Conservation (phyloP, 2,329 filamentous ascomycete genomes). For the Xylaria sp. region DNA sequence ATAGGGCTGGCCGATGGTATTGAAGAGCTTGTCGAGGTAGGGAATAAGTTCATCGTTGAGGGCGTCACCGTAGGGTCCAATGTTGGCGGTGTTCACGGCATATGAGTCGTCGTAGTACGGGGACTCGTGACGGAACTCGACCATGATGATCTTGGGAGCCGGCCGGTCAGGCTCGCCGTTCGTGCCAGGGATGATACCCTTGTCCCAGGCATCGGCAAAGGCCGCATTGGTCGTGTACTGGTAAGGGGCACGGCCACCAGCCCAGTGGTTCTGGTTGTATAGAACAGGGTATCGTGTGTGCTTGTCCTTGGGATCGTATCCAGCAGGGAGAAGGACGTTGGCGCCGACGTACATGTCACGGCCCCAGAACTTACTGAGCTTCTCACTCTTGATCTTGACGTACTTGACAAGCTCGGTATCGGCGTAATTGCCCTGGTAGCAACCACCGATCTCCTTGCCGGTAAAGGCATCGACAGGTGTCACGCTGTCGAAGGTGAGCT, state of each 20-base stretch:
- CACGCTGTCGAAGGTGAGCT: constrained; percentile 20
- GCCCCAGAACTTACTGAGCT: constrained; percentile 21
- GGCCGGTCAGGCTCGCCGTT: constrained; percentile 11
- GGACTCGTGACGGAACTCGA: constrained; percentile 22
- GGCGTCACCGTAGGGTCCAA: constrained; percentile 24
- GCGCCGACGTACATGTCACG: constrained; percentile 27
- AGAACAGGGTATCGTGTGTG: constrained; percentile 22
- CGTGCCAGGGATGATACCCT: constrained; percentile 16
- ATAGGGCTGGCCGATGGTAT: constrained; percentile 21
- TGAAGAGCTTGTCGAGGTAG: constrained; percentile 20
- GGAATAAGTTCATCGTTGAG: constrained; percentile 25
- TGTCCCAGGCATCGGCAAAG: constrained; percentile 20
- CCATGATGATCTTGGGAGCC: constrained; percentile 22
- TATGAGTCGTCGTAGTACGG: constrained; percentile 26
- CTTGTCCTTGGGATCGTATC: constrained; percentile 19
- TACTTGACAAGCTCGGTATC: constrained; percentile 21
- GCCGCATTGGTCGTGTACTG: constrained; percentile 9
- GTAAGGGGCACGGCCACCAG: constrained; percentile 13
- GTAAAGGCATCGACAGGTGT: constrained; percentile 8
- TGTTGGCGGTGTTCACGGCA: constrained; percentile 23
- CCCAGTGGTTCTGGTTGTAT: constrained; percentile 23
- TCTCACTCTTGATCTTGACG: constrained; percentile 23
- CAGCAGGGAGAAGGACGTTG: constrained; percentile 20
- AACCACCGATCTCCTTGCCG: constrained; percentile 20
- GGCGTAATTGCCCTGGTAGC: constrained; percentile 23